Conservation (phyloP, 345 rosid species). For the Brassica juncea region DNA sequence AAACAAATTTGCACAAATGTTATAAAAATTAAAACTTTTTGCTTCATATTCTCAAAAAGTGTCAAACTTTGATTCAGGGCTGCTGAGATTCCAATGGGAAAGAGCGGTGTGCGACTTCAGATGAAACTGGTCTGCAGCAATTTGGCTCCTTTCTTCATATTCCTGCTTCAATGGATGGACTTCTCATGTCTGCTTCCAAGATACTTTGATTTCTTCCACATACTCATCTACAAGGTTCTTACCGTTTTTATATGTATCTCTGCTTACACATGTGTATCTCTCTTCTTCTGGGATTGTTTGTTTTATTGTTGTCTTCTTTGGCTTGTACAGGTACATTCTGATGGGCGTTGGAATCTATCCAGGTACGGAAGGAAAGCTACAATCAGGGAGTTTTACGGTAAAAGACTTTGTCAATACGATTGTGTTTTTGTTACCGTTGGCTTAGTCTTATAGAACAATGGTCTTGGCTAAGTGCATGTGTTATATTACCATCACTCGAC, state of each 20-base stretch:
- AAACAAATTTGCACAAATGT: background rate
- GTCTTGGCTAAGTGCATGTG: constrained; percentile 48
- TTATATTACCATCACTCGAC: constrained; percentile 83
- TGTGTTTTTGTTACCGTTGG: background rate
- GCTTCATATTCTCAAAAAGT: background rate
- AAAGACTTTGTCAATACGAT: background rate
- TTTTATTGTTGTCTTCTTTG: constrained; percentile 29
- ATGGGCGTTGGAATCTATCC: constrained; percentile 57
- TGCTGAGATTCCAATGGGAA: constrained; percentile 78
- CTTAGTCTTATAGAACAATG: background rate
- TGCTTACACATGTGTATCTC: background rate
- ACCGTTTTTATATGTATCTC: background rate
- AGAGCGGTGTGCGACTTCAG: constrained; percentile 68
- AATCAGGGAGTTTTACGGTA: constrained; percentile 83
- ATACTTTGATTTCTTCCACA: constrained; percentile 78
- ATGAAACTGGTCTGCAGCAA: constrained; percentile 88
- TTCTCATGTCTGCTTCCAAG: constrained; percentile 85
- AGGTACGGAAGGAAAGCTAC: constrained; percentile 85
- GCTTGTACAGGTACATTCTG: constrained; percentile 58
- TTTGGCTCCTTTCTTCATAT: constrained; percentile 76
- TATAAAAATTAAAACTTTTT: background rate
- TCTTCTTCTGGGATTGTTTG: constrained; percentile 24
- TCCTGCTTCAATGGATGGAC: constrained; percentile 84
- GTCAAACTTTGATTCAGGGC: constrained; percentile 52
- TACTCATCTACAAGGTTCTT: constrained; percentile 76